phyloP scores from a whole-genome alignment of 192 early-diverging fungal genomes.

The Rhizophlyctis rosea region DNA sequence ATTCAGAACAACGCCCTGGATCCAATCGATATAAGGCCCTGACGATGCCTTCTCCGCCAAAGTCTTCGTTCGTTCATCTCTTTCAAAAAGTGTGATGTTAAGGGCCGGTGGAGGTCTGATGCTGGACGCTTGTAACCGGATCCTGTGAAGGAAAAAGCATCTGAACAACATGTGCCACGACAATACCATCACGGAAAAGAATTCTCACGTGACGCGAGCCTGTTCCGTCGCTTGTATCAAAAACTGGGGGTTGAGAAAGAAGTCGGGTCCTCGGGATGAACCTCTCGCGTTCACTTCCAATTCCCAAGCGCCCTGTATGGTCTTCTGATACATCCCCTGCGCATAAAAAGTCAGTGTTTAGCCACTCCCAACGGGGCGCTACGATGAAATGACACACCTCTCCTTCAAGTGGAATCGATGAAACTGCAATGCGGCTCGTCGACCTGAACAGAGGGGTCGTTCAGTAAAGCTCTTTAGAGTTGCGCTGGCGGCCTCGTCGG shows the following conservation, averaged over 20 bases:
- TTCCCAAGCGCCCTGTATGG: background rate
- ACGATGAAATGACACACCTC: background rate
- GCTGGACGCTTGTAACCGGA: background rate
- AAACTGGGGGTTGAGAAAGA: background rate
- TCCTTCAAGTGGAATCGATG: background rate
- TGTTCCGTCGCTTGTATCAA: no score
- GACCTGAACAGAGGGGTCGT: no score
- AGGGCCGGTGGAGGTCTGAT: background rate
- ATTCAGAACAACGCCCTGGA: background rate
- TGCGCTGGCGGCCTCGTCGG: no score
- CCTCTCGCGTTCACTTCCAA: background rate
- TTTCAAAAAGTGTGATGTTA: background rate
- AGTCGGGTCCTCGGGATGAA: background rate
- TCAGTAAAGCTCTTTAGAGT: no score
- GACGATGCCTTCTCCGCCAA: background rate
- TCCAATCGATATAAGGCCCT: background rate
- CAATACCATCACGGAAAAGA: no score
- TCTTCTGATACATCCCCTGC: background rate
- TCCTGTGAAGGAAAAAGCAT: background rate
- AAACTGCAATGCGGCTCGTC: background rate
- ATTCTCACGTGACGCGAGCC: no score
- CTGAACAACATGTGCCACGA: no score
- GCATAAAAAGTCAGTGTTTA: no score
- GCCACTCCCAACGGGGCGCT: background rate
- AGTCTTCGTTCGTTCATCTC: background rate